Percentiles rank a stretch among this genome's conserved stretches.
These are phyloP conservation scores for Septoria petroselini DNA, from an alignment of 2,329 filamentous ascomycete species.

Conservation along the genomic window DNA sequence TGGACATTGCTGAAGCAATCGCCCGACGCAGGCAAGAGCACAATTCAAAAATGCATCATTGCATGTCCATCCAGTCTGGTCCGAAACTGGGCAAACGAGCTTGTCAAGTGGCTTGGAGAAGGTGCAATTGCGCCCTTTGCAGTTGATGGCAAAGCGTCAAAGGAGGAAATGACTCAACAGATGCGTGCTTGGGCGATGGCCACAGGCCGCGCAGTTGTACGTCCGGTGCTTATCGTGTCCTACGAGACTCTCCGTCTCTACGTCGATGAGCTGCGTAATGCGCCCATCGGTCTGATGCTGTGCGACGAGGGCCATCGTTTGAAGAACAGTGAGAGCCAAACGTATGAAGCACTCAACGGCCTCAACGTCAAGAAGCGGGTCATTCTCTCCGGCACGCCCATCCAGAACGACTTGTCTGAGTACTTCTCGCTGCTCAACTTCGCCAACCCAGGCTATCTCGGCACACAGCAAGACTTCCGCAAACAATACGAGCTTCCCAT, in stretches of 20 bases:
- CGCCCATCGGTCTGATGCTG: conserved; percentile 85
- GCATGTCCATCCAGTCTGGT: conserved; percentile 95
- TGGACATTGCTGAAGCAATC: conserved; percentile 97
- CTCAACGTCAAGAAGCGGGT: conserved; percentile 88
- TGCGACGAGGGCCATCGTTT: conserved; percentile 96
- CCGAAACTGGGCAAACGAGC: conserved; percentile 95
- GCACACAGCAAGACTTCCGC: conserved; percentile 84
- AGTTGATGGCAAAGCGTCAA: conserved; percentile 92
- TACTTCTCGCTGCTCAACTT: conserved; percentile 97
- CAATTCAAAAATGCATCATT: conserved; percentile 95
- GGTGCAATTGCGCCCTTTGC: conserved; percentile 91
- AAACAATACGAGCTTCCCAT: conserved; percentile 94
- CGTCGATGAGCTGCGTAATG: conserved; percentile 82
- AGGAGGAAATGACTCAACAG: conserved; percentile 86
- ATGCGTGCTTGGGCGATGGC: conserved; percentile 93
- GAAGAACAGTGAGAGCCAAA: conserved; percentile 95
- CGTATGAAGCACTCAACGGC: conserved; percentile 84
- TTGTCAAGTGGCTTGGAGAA: conserved; percentile 92
- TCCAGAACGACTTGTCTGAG: conserved; percentile 97
- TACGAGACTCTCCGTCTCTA: conserved; percentile 94
- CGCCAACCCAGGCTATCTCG: conserved; percentile 88
- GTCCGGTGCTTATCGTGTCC: conserved; percentile 94
- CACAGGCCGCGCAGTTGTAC: conserved; percentile 80
- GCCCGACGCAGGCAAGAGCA: conserved; percentile 86
- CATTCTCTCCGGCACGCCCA: conserved; percentile 93